Percentiles rank a stretch among this genome's conserved stretches.
Evolutionary conservation across 768 basidiomycete genomes (phyloP).

Genomic region (Coprinopsis strossmayeri): DNA sequence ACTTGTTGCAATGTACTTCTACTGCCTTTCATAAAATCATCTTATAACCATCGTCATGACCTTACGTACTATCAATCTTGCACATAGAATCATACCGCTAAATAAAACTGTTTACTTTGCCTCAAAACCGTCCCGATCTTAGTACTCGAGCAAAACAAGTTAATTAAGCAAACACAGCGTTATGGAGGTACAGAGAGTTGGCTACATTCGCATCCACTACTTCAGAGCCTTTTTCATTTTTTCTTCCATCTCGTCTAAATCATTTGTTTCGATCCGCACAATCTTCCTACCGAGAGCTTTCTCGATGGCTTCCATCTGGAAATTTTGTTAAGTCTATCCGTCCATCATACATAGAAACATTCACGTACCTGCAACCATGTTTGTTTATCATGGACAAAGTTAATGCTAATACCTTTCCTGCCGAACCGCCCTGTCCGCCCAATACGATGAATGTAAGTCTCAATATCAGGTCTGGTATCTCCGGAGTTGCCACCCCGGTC

Average conservation of each 20-base stretch:
- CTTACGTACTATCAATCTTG: too few species aligned
- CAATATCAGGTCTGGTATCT: conserved; percentile 75
- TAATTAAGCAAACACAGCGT: too few species aligned
- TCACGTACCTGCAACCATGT: conserved; percentile 50
- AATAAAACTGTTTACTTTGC: too few species aligned
- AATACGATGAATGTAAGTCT: conserved; percentile 97
- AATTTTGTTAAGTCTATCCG: background rate
- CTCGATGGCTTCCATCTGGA: conserved; percentile 87
- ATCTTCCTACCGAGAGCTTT: conserved; percentile 72
- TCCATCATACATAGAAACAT: background rate
- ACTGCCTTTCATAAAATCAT: too few species aligned
- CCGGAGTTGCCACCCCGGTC: conserved; percentile 44
- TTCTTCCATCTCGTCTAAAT: conserved; percentile 94
- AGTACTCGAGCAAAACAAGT: too few species aligned
- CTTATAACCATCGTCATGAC: too few species aligned
- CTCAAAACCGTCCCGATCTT: too few species aligned
- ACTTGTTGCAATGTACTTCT: too few species aligned
- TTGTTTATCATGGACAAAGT: conserved; percentile 88
- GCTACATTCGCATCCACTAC: conserved; percentile 23
- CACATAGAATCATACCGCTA: too few species aligned
- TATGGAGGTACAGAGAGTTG: too few species aligned
- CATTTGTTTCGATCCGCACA: conserved; percentile 79
- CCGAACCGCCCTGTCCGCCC: conserved; percentile 98
- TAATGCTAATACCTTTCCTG: conserved; percentile 93
- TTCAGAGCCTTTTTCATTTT: conserved; percentile 82